Evolutionary conservation across 2,329 filamentous ascomycete genomes (phyloP), one percentile per base, ranked within the genome.

Genomic region (Aurifilum marmelostoma): DNA sequence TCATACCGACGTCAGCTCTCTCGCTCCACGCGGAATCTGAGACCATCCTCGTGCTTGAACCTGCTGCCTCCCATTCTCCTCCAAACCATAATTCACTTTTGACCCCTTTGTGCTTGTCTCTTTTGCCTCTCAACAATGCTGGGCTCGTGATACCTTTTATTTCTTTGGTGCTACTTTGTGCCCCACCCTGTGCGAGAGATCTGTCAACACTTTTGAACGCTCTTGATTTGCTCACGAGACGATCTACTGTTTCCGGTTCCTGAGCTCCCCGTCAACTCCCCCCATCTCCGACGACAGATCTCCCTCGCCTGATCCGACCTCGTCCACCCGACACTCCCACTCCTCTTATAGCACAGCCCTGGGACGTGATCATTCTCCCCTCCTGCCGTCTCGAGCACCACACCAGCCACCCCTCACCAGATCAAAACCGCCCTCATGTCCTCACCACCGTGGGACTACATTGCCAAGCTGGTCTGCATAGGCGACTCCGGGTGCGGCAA

Each of bases 401-500:
- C 24, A 16, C 58, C 67, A 37, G 34, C 41, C 27, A 21, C 34
- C 34, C 65, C 63, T 63, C 70, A 61, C 27, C 52, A 21, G 9
- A 43, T 62, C 32, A 34, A 21, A 60, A 54, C 43, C 69, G 64
- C 71, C 66, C 73, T 75, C 78, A 89, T 89, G 87, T 85, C 86
- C 77, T 79, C 83, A 72, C 87, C 90, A 76, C 91, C 93, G 80
- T 98, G 95, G 95, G 94, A 98, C 84, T 98, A 97, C 84, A 99
- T 98, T 79, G 94, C 95, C 80, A 99, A 99, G 83, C 92, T 99
- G 76, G 95, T 98, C 78, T 97, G 93, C 83, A 94, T 99, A 77
- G 96, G 96, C 80, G 96, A 98, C 83, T 96, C 92, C 60, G 96
- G 94, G 78, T 97, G 93, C 78, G 96, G 96, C 77, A 99, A 99